Base-by-base conservation (phyloP, 2,329 filamentous ascomycete genomes). In the Ascochyta viciae-villosae region DNA sequence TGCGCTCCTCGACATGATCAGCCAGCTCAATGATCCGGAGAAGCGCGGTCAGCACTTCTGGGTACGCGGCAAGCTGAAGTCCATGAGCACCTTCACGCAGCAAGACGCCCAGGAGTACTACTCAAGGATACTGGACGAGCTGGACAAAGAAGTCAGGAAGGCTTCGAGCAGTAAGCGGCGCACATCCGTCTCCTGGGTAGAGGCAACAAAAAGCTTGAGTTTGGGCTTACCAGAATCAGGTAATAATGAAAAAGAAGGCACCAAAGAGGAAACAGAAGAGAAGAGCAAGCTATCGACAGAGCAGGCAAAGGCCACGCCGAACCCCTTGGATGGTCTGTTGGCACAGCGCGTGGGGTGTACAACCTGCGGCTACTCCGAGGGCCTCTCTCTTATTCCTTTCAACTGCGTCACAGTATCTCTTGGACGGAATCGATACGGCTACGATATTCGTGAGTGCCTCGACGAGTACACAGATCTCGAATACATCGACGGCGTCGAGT, bases 91-190 rank as follows among this genome's bases (percentile, higher is more conserved):
- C 27, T 96, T 90, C 86, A 90, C 96, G 65, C 95, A 98, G 73
- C 95, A 99, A 76, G 95, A 99, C 77, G 95, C 95, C 5, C 95
- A 98, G 72, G 95, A 99, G 75, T 99, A 98, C 74, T 97, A 91
- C 68, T 94, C 92, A 15, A 96, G 94, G 68, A 83, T 99, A 13
- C 76, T 97, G 43, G 92, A 94, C 63, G 88, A 93, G 65, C 81
- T 96, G 26, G 91, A 97, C 68, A 89, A 89, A 67, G 91, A 96
- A 70, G 81, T 91, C 37, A 82, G 41, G 78, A 77, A 55, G 70
- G 74, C 50, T 67, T 73, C 57, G 61, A 81, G 72, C 74, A 80
- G 65, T 72, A 76, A 72, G 72, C 79, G 60, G 54, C 78, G 67
- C 74, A 77, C 51, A 19, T 67, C 57, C 35, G 63, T 65, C 38